Evolutionary conservation across 2,329 filamentous ascomycete genomes (phyloP).

Genomic region (Cladosporium cucumerinum): DNA sequence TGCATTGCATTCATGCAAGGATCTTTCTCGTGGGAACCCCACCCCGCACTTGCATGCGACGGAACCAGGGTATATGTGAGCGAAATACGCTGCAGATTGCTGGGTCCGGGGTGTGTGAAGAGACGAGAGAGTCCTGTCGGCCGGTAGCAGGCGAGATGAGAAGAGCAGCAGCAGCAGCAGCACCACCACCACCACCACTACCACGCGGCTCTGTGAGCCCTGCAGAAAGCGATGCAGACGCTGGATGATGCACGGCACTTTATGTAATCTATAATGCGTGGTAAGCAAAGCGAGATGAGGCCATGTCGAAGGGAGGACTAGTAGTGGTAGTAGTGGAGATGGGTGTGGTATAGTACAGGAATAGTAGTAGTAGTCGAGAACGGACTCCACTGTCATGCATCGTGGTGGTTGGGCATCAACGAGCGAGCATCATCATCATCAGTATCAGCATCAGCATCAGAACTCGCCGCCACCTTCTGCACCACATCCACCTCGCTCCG

Average conservation of each 20-base stretch:
- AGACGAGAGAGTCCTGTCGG: background rate
- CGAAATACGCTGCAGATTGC: slow-evolving; percentile 8
- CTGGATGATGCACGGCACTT: background rate
- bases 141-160: background rate
- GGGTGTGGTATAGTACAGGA: background rate
- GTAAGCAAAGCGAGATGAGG: background rate
- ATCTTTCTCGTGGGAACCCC: slow-evolving; percentile 10
- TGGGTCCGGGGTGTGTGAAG: slow-evolving; percentile 4
- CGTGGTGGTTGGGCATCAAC: slow-evolving; percentile 10
- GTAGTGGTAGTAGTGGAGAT: background rate
- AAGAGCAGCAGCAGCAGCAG: background rate
- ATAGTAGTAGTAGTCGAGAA: background rate
- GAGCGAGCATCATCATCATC: background rate
- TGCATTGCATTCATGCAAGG: slow-evolving; percentile 16
- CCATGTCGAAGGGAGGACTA: background rate
- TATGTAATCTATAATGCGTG: background rate
- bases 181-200: background rate
- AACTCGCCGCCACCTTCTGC: background rate
- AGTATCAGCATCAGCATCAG: background rate
- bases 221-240: background rate
- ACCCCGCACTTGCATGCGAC: slow-evolving; percentile 10
- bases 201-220: background rate
- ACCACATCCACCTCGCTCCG: background rate
- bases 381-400: background rate
- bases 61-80: slow-evolving; percentile 5